Conservation (phyloP, 1,284 basidiomycete species). For the Melampsora abietis-canadensis region DNA sequence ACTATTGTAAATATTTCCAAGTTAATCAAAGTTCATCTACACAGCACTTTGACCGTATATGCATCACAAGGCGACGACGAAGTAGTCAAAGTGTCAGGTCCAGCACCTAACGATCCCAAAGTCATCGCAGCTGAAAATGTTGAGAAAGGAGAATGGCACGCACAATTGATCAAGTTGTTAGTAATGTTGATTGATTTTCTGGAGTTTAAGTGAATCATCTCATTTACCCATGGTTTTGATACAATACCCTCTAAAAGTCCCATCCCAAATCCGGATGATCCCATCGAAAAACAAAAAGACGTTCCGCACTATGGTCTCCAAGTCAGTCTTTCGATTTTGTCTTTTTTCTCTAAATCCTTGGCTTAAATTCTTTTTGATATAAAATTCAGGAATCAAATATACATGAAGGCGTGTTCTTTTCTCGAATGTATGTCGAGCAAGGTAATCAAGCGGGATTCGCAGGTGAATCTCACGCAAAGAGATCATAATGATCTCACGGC, state of each 20-base stretch:
- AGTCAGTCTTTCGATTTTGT: background rate
- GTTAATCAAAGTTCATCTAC: no score
- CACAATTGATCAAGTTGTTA: conserved; percentile 25
- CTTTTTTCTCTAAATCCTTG: background rate
- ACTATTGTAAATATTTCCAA: background rate
- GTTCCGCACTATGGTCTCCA: conserved; percentile 7
- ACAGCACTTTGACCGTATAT: conserved; percentile 16
- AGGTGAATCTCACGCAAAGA: no score
- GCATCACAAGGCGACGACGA: background rate
- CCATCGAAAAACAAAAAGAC: background rate
- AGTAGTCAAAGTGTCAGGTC: background rate
- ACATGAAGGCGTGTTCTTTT: conserved; percentile 11
- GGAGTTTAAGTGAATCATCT: background rate
- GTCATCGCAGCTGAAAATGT: background rate
- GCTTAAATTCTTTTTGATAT: background rate
- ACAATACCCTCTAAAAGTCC: background rate
- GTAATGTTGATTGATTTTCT: background rate
- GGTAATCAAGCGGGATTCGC: no score
- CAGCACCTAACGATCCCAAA: conserved; percentile 4
- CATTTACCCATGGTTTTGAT: background rate
- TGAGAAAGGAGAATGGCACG: conserved; percentile 7
- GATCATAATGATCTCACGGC: no score
- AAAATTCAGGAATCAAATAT: conserved; percentile 10
- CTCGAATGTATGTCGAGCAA: background rate
- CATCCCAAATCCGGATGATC: background rate